A percentile compares a stretch with the other conserved stretches of the same genome.
Evolutionary conservation across 176 grass and related monocot genomes (phyloP).

Genomic region (Poa annua): DNA sequence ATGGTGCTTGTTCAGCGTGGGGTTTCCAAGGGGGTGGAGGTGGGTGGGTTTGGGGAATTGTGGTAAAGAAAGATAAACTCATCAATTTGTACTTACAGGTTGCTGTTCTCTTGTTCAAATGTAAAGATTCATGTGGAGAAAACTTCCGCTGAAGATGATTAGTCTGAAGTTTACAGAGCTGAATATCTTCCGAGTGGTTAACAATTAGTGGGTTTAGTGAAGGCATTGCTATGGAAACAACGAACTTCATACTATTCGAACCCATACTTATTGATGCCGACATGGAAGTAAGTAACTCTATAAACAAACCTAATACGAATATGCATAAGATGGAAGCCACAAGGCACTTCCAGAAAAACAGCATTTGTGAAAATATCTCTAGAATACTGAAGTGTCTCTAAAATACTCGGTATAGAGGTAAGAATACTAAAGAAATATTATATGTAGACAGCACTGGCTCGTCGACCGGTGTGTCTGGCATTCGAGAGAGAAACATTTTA

Average conservation of each 20-base stretch:
- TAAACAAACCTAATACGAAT: too few species aligned
- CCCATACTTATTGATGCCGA: too few species aligned
- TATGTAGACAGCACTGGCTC: too few species aligned
- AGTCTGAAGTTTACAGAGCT: too few species aligned
- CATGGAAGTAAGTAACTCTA: too few species aligned
- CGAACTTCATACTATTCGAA: too few species aligned
- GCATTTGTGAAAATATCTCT: too few species aligned
- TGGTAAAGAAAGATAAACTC: conserved; percentile 35
- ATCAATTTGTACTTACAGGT: conserved; percentile 34
- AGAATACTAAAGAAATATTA: too few species aligned
- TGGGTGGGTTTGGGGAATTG: conserved; percentile 76
- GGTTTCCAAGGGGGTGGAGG: conserved; percentile 55
- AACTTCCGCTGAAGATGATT: background rate
- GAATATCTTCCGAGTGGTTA: background rate
- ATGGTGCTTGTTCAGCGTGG: conserved; percentile 33
- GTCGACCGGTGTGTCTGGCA: conserved; percentile 31
- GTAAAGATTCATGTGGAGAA: background rate
- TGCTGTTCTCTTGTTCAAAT: conserved; percentile 32
- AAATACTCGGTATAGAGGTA: too few species aligned
- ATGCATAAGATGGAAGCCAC: too few species aligned
- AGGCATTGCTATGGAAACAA: background rate
- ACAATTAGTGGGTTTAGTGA: background rate
- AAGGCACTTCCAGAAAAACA: too few species aligned
- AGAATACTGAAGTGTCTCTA: too few species aligned
- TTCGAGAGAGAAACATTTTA: conserved; percentile 29